Evolutionary conservation across 306 rosid genomes (phyloP).

Genomic region (Cicer cuneatum): DNA sequence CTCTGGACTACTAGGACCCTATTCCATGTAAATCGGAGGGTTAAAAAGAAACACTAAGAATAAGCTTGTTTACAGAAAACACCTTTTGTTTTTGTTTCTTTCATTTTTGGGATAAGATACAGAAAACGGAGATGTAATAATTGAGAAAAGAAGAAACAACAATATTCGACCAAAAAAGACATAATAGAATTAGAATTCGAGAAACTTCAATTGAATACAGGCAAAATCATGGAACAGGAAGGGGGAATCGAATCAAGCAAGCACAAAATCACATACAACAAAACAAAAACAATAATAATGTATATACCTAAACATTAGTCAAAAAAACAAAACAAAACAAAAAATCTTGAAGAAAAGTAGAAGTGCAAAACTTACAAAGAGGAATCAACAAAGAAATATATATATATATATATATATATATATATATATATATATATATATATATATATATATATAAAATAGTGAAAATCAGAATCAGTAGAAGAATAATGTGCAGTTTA

Average conservation of each 20-base stretch:
- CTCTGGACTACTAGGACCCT: no score
- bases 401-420: no score
- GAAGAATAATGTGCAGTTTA: background rate
- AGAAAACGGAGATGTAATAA: slow-evolving; percentile 18
- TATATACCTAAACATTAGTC: background rate
- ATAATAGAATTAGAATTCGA: background rate
- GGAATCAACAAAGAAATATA: no score
- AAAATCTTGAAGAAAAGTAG: background rate
- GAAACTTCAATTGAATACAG: slow-evolving; percentile 7
- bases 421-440: no score
- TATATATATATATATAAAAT: background rate
- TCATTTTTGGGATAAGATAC: background rate
- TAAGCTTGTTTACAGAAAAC: background rate
- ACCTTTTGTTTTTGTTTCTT: background rate
- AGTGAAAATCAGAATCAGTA: slow-evolving; percentile 31
- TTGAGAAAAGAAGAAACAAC: slow-evolving; percentile 18
- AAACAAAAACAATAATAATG: background rate
- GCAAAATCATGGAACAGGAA: slow-evolving; percentile 25
- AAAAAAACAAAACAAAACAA: slow-evolving; percentile 25
- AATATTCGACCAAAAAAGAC: background rate
- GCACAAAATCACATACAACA: slow-evolving; percentile 1
- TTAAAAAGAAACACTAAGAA: background rate
- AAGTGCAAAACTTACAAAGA: background rate
- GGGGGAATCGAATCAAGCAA: slow-evolving; percentile 34
- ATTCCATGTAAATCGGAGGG: no score